Conservation (phyloP, 306 rosid genomes). For the Abrus pulchellus region DNA sequence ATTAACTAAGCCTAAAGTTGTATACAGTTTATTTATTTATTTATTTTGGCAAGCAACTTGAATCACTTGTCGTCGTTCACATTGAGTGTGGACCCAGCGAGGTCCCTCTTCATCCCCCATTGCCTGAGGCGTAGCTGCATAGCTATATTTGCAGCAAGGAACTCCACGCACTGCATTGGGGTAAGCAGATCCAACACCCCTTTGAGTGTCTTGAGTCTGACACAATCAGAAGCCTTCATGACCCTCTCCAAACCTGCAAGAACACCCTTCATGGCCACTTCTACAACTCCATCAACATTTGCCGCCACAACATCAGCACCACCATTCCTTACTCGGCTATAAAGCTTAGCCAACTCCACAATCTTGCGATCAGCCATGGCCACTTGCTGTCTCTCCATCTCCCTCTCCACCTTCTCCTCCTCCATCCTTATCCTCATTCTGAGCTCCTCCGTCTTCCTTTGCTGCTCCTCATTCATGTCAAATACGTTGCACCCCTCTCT, state of each 20-base stretch:
- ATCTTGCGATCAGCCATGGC: slow-evolving; percentile 68
- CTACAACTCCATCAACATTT: slow-evolving; percentile 46
- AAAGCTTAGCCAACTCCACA: slow-evolving; percentile 54
- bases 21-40: background rate
- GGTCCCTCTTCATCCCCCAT: slow-evolving; percentile 52
- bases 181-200: slow-evolving; percentile 68
- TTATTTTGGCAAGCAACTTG: background rate
- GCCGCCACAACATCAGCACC: slow-evolving; percentile 6
- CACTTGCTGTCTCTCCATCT: slow-evolving; percentile 55
- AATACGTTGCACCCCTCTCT: background rate
- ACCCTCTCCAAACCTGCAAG: slow-evolving; percentile 63
- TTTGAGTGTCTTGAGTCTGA: slow-evolving; percentile 71
- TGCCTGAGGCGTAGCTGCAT: slow-evolving; percentile 60
- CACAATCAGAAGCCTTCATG: slow-evolving; percentile 84
- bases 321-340: slow-evolving; percentile 3
- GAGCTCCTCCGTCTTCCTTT: slow-evolving; percentile 30
- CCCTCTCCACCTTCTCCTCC: slow-evolving; percentile 57
- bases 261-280: slow-evolving; percentile 58
- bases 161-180: slow-evolving; percentile 74
- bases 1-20: background rate
- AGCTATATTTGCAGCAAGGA: slow-evolving; percentile 60
- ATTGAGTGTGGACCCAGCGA: background rate
- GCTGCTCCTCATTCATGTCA: slow-evolving; percentile 32
- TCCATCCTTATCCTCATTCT: slow-evolving; percentile 46
- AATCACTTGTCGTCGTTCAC: slow-evolving; percentile 1